Conservation (phyloP, 805 yeast genomes). For the Ogataea siamensis region DNA sequence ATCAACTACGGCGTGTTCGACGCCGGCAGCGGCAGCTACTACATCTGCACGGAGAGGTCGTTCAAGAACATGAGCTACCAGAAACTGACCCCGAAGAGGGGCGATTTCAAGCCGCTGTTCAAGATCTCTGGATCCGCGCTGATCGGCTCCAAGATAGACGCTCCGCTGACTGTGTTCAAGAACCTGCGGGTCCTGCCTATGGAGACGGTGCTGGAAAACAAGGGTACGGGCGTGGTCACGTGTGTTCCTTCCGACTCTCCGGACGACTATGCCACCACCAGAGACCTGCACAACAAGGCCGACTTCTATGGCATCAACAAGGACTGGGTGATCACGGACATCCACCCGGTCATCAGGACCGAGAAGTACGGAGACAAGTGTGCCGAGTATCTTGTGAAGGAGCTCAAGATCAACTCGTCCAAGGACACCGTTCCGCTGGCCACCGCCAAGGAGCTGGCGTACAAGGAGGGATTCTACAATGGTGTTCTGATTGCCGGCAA, state of each 20-base stretch:
- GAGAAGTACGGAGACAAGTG: conserved; percentile 84
- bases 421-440: conserved; percentile 86
- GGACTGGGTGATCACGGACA: conserved; percentile 80
- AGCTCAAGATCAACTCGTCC: conserved; percentile 90
- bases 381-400: conserved; percentile 81
- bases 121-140: conserved; percentile 67
- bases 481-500: conserved; percentile 80
- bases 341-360: conserved; percentile 72
- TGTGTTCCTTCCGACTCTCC: conserved; percentile 99
- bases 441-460: conserved; percentile 89
- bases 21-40: conserved; percentile 73
- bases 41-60: conserved; percentile 89
- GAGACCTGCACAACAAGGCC: conserved; percentile 83
- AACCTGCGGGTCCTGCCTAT: conserved; percentile 86
- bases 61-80: conserved; percentile 97
- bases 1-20: conserved; percentile 88
- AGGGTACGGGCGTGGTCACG: conserved; percentile 99
- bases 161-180: conserved; percentile 73
- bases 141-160: conserved; percentile 81
- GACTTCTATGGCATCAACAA: conserved; percentile 82
- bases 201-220: conserved; percentile 92
- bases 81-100: conserved; percentile 86
- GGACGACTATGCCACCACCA: conserved; percentile 87
- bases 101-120: conserved; percentile 61
- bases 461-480: conserved; percentile 94